Conservation (phyloP, 2,329 filamentous ascomycete genomes). For the Bipolaris gigantea region DNA sequence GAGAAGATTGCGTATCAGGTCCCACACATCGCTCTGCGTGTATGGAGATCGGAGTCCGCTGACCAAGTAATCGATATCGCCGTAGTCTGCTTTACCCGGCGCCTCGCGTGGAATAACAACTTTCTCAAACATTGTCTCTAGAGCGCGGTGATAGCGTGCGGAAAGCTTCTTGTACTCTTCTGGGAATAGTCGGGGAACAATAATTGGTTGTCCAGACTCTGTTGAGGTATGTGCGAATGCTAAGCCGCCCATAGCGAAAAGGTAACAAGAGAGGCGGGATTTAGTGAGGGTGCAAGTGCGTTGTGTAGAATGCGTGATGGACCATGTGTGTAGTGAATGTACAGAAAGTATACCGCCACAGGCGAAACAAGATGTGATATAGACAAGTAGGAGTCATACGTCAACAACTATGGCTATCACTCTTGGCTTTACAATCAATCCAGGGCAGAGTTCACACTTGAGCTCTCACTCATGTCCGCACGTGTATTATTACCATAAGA, state of each 20-base stretch:
- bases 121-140: conserved; percentile 56
- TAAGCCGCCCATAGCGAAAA: conserved; percentile 64
- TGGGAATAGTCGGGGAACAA: conserved; percentile 67
- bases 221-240: conserved; percentile 34
- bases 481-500: too few relatives aligned
- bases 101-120: conserved; percentile 68
- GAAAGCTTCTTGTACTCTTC: conserved; percentile 60
- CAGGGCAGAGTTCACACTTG: background rate
- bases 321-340: background rate
- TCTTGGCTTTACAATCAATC: background rate
- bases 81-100: conserved; percentile 67
- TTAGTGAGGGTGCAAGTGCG: background rate
- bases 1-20: conserved; percentile 48
- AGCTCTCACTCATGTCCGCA: background rate
- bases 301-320: too few relatives aligned
- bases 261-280: background rate
- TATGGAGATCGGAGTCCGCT: conserved; percentile 15
- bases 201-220: conserved; percentile 49
- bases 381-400: background rate
- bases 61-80: conserved; percentile 74
- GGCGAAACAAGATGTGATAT: background rate
- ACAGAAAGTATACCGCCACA: background rate
- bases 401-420: background rate
- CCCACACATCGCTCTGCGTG: conserved; percentile 22
- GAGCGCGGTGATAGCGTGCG: conserved; percentile 48